Evolutionary conservation across 495 filamentous ascomycete genomes (phyloP), one percentile per base, ranked within the genome.

Genomic region (Parmelia sp.): DNA sequence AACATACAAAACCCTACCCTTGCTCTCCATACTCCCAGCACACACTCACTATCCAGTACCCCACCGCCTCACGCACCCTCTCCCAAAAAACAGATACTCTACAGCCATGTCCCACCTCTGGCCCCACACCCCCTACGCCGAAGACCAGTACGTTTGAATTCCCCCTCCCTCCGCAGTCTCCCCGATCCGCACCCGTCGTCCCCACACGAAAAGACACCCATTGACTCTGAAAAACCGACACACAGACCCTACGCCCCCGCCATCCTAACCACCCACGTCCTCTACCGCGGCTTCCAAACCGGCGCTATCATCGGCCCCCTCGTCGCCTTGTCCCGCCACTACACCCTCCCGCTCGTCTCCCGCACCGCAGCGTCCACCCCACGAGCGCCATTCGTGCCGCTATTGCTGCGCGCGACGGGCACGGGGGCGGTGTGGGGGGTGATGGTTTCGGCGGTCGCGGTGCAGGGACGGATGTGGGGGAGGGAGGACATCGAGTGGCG

Each of bases 401-500:
- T 61, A 1, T 63, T 82, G 27, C 66, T 80, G 19, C 76, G 76
- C n/a, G 70, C 71, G 2, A 64, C 75, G 1, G 77, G 78, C 1
- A 61, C 66, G 0, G 74, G 75, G 47, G 70, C 69, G n/a, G 45
- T 70, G 0, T 57, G 71, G 39, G 58, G 55, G 19, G 67, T 71
- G 9, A 77, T 66, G 0, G 42, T 77, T 1, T 23, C 76, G 19
- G 65, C 69, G n/a, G 42, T 80, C 11, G 74, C 57, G 37, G 60
- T 84, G 15, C 55, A 72, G 17, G 73, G 39, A 0, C 70, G 79
- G 12, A 86, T 88, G 85, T 74, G 73, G 67, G 79, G 79, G 0
- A 70, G 75, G 27, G 79, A 85, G 68, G 75, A 80, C 51, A 82
- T 86, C 63, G 85, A 87, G 69, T 88, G 85, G 85, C 70, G 81